Base-by-base conservation (phyloP, 1,284 basidiomycete species). In the Ceratobasidium sp. region DNA sequence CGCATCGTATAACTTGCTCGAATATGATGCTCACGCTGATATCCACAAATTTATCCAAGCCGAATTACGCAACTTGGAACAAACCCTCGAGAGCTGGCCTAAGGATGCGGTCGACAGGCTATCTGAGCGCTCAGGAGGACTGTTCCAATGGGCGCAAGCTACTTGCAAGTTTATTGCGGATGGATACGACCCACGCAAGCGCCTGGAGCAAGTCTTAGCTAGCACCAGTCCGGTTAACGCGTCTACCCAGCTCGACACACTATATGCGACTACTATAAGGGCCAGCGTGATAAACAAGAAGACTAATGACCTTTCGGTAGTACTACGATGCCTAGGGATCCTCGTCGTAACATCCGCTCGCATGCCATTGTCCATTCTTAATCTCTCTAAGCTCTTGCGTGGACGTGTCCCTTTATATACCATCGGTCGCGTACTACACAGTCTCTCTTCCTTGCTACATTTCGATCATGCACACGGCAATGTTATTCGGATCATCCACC, bases 81-180 rank as follows among this genome's bases (percentile, higher is more conserved):
- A 57, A 29, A n/a, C n/a, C n/a, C 11, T 57, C 6, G 25, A 52
- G 11, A 32, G 34, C 52, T 61, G 56, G 69, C 56, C 56, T 1
- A n/a, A n/a, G n/a, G n/a, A n/a, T n/a, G n/a, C n/a, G n/a, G n/a
- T n/a, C n/a, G n/a, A n/a, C n/a, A n/a, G 22, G 25, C 49, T 78
- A 6, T 64, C 65, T n/a, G 43, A 37, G 17, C 34, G 74, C 2
- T 76, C 77, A 0, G 49, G 40, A 34, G 69, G 56, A 15, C 57
- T 78, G 22, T 78, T 78, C 66, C 70, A 76, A 22, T 64, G 62
- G 40, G 77, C 75, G 25, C 44, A 54, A 9, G 71, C 74, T 9
- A 34, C 67, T 9, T 69, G 67, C 67, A 57, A 57, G 8, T 25
- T 54, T 9, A 69, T 76, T 40, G 32, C 9, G 11, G 49, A 65